phyloP scores from a whole-genome alignment of 2,329 filamentous ascomycete species.

The Xylariaceae sp. region DNA sequence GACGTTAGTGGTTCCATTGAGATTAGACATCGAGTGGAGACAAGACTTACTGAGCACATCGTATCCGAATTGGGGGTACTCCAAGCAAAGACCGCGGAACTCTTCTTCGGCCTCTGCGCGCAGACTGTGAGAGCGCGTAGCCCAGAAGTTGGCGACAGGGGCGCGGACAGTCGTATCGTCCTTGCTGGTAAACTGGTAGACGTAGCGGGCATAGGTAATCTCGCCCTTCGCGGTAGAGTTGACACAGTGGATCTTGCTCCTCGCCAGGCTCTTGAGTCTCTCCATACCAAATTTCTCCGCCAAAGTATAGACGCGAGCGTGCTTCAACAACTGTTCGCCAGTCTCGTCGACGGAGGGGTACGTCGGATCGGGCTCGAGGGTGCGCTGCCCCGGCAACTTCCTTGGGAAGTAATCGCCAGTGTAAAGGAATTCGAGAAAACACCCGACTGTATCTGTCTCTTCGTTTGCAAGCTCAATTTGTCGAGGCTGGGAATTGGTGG shows the following conservation, averaged over 20 bases:
- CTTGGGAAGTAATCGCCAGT: slow-evolving; percentile 82
- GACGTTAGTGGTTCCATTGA: slow-evolving; percentile 4
- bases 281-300: slow-evolving; percentile 71
- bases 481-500: slow-evolving; percentile 45
- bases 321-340: slow-evolving; percentile 80
- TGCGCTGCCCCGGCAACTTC: slow-evolving; percentile 57
- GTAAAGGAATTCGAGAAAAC: slow-evolving; percentile 80
- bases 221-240: slow-evolving; percentile 84
- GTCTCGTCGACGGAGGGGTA: slow-evolving; percentile 66
- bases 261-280: slow-evolving; percentile 69
- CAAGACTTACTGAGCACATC: slow-evolving; percentile 72
- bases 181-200: slow-evolving; percentile 70
- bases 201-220: slow-evolving; percentile 86
- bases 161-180: slow-evolving; percentile 72
- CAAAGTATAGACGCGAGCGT: slow-evolving; percentile 85
- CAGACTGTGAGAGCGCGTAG: slow-evolving; percentile 71
- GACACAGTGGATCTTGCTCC: slow-evolving; percentile 88
- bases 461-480: slow-evolving; percentile 65
- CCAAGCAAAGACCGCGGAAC: slow-evolving; percentile 79
- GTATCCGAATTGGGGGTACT: slow-evolving; percentile 88
- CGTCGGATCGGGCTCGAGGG: slow-evolving; percentile 65
- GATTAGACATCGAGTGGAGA: neutral
- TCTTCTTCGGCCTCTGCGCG: slow-evolving; percentile 82
- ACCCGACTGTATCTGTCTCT: slow-evolving; percentile 69
- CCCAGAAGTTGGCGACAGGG: slow-evolving; percentile 89